Evolutionary conservation across 345 rosid genomes (phyloP).

Genomic region (Melastoma malabathricum): DNA sequence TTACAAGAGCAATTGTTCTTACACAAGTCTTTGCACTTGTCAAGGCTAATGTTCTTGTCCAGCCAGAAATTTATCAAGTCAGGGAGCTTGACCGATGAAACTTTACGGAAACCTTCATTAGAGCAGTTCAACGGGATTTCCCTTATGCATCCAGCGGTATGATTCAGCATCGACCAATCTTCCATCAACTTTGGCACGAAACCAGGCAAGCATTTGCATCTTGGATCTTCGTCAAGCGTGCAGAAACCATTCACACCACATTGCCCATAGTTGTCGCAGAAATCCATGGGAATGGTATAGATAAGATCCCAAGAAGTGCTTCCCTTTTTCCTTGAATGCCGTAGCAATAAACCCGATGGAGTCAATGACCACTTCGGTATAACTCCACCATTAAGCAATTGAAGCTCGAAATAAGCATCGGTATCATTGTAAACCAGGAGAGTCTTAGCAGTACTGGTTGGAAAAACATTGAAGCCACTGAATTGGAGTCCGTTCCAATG

Average conservation of each 20-base stretch:
- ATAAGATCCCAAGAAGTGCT: slow-evolving; percentile 1
- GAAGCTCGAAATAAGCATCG: slow-evolving; percentile 11
- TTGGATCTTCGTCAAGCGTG: not conserved
- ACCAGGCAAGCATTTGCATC: slow-evolving; percentile 21
- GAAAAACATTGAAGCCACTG: too few relatives aligned
- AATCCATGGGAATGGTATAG: not conserved
- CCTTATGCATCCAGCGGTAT: slow-evolving; percentile 9
- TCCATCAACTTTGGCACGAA: slow-evolving; percentile 17
- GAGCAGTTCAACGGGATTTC: slow-evolving; percentile 3
- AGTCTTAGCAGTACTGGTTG: too few relatives aligned
- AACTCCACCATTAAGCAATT: not conserved
- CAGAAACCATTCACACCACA: slow-evolving; percentile 1
- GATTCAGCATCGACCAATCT: slow-evolving; percentile 17
- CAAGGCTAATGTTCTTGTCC: slow-evolving; percentile 12
- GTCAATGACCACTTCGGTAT: too few relatives aligned
- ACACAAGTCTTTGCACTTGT: slow-evolving; percentile 14
- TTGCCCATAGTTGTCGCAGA: not conserved
- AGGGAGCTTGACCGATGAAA: slow-evolving; percentile 8
- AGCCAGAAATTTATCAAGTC: slow-evolving; percentile 12
- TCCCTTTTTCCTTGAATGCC: not conserved
- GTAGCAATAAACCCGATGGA: not conserved
- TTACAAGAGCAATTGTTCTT: slow-evolving; percentile 21
- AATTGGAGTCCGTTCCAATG: slow-evolving; percentile 26
- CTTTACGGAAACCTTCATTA: slow-evolving; percentile 7
- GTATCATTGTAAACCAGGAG: slow-evolving; percentile 4